Percentiles rank a stretch among this genome's conserved stretches.
Conservation (phyloP, 208 protist species). For the Acanthamoeba culbertsoni region DNA sequence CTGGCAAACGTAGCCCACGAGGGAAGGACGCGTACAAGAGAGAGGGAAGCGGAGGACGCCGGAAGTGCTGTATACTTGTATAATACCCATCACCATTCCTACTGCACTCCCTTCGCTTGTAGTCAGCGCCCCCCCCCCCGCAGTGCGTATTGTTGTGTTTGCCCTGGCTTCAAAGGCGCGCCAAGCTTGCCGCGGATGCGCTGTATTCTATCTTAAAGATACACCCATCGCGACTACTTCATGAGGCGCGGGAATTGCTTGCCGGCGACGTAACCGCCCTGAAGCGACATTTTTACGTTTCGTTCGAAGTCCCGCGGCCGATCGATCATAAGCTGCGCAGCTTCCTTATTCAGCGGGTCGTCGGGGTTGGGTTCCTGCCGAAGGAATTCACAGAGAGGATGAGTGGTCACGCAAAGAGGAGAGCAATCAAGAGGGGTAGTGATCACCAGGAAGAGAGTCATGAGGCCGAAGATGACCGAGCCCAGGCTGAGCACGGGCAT, state of each 20-base stretch:
- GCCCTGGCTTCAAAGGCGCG: not conserved
- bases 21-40: not conserved
- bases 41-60: not conserved
- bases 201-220: too few relatives aligned
- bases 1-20: not conserved
- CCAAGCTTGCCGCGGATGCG: too few relatives aligned
- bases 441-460: constrained; percentile 79
- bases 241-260: constrained; percentile 74
- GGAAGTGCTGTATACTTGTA: constrained; percentile 21
- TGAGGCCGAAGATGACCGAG: constrained; percentile 83
- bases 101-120: not conserved
- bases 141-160: not conserved
- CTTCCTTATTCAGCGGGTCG: constrained; percentile 87
- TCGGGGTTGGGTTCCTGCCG: constrained; percentile 84
- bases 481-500: constrained; percentile 86
- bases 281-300: constrained; percentile 76
- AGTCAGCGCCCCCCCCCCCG: not conserved
- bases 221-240: constrained; percentile 52
- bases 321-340: constrained; percentile 78
- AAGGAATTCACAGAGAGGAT: not conserved
- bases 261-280: constrained; percentile 72
- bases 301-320: constrained; percentile 76
- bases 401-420: too few relatives aligned
- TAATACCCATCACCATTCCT: not conserved
- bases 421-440: not conserved